These are phyloP conservation scores for Chlorella sp. DNA, from an alignment of 139 green algal species.

Conservation along the genomic window DNA sequence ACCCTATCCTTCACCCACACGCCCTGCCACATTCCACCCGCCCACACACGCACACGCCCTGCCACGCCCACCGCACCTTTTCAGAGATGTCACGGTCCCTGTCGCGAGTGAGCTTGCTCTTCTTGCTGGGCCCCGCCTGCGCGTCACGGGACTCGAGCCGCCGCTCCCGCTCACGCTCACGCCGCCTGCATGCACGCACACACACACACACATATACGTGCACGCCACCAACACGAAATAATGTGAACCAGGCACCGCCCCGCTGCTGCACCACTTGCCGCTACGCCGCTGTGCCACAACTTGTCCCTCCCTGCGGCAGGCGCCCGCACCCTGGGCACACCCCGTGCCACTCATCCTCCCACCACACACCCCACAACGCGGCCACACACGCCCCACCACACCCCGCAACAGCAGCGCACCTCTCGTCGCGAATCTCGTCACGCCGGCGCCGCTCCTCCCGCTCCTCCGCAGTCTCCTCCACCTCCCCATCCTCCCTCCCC, in stretches of 20 bases:
- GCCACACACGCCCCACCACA: no score
- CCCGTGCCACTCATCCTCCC: neutral
- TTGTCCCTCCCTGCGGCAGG: no score
- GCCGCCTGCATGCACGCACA: conserved; percentile 57
- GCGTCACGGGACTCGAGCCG: conserved; percentile 70
- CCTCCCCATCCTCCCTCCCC: neutral
- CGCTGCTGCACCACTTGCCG: no score
- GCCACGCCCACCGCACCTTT: conserved; percentile 52
- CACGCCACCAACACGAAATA: no score
- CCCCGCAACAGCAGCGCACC: no score
- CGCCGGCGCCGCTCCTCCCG: conserved; percentile 65
- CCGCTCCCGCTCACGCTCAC: conserved; percentile 87
- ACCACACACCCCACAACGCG: neutral
- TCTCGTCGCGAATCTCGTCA: conserved; percentile 77
- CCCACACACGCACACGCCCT: no score
- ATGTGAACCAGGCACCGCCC: no score
- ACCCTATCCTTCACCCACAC: no score
- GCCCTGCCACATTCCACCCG: no score
- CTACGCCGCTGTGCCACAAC: no score
- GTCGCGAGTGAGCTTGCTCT: conserved; percentile 89
- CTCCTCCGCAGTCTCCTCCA: conserved; percentile 50
- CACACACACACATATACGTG: neutral
- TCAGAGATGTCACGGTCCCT: conserved; percentile 89
- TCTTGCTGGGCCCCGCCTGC: conserved; percentile 69
- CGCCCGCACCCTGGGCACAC: no score